Evolutionary conservation across 1,139 yeast species (phyloP), one percentile per base, ranked within the genome.

Genomic region (Protomyces inundatus): DNA sequence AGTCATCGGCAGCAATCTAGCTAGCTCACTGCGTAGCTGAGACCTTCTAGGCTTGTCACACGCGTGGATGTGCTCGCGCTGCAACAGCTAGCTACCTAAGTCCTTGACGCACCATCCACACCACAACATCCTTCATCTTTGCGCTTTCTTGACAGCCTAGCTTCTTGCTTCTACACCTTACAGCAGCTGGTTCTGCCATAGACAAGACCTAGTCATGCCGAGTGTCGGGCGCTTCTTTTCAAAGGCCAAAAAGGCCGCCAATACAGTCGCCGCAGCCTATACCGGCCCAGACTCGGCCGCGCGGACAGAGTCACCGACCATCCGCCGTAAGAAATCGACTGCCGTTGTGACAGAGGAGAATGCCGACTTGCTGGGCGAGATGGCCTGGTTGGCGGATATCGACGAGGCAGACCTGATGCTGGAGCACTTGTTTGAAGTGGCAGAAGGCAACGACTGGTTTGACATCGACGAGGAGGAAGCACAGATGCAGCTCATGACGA

Each of bases 361-460:
- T 42, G 55, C 39, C 12, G 55, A 57, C 14, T n/a, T 55, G 45
- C 54, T 55, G 14, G 61, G 61, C 42, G 34, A 53, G n/a, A 50
- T 37, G 16, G 52, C 55, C 35, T 58, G 62, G 62, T 33, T 58
- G 52, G 54, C 42, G 12, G 62, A 52, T 7, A 60, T 66, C 39
- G 68, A 66, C 64, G 66, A 66, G 55, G 60, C 65, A 39, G 68
- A 66, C 36, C 65, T 66, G 52, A 66, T 66, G 68, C 58, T 66
- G 53, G 64, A 66, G 34, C 62, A 66, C 46, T 61, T 66, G 23
- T 66, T 64, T 61, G 62, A 58, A 30, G 42, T 58, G 30, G 62
- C 62, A 7, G 62, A 58, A 16, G 62, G 62, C n/a, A 58, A 58
- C 53, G 62, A 58, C 45, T 58, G 62, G 62, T 58, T 58, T 12